Percentiles rank a stretch among this genome's conserved stretches.
Conservation (phyloP, 805 yeast species). For the Starmerella asiatica region DNA sequence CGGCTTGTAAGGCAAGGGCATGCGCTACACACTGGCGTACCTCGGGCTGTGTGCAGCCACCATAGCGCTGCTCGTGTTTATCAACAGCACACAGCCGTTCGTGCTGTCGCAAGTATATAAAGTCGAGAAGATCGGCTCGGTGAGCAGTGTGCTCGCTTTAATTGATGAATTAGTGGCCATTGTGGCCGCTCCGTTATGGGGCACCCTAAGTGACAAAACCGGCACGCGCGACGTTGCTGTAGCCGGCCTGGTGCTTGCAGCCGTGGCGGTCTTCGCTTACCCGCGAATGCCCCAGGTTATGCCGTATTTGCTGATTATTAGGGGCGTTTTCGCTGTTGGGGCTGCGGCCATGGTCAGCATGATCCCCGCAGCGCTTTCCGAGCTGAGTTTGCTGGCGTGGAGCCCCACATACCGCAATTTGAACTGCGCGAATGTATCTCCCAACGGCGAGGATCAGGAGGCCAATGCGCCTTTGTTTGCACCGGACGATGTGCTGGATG, state of each 20-base stretch:
- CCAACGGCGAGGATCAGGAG: slow-evolving; percentile 8
- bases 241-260: slow-evolving; percentile 37
- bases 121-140: slow-evolving; percentile 30
- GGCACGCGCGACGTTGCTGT: slow-evolving; percentile 45
- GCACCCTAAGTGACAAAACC: slow-evolving; percentile 47
- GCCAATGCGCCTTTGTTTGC: slow-evolving; percentile 11
- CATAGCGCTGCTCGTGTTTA: slow-evolving; percentile 33
- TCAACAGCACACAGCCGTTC: slow-evolving; percentile 35
- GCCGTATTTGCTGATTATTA: slow-evolving; percentile 38
- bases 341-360: slow-evolving; percentile 41
- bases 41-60: slow-evolving; percentile 30
- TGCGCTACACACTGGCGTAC: slow-evolving; percentile 18
- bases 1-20: not conserved
- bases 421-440: not conserved
- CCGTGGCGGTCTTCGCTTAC: slow-evolving; percentile 37
- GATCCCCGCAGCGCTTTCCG: slow-evolving; percentile 49
- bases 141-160: slow-evolving; percentile 39
- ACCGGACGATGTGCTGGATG: slow-evolving; percentile 3
- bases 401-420: not conserved
- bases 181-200: slow-evolving; percentile 45
- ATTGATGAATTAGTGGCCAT: slow-evolving; percentile 49
- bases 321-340: slow-evolving; percentile 50
- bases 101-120: slow-evolving; percentile 30
- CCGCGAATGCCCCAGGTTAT: slow-evolving; percentile 35
- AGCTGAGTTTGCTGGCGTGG: slow-evolving; percentile 20